Conservation (phyloP, 495 filamentous ascomycete species). For the Trichoderma reesei region DNA sequence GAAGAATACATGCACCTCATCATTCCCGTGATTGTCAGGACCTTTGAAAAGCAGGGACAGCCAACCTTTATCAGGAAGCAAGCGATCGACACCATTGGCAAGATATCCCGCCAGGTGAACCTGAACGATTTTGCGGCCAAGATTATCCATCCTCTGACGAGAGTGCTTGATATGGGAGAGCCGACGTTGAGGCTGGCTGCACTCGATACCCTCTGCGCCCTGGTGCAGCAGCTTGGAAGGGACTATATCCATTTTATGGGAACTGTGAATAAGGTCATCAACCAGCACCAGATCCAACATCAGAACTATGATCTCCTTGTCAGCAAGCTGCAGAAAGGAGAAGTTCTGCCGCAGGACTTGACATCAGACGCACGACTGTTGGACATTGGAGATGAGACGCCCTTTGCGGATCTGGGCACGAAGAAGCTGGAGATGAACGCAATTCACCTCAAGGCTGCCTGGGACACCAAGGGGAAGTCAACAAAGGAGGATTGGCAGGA, state of each 20-base stretch:
- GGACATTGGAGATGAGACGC: constrained; percentile 64
- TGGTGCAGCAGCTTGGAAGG: constrained; percentile 90
- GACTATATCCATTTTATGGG: constrained; percentile 91
- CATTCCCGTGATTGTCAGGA: constrained; percentile 84
- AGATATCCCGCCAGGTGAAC: constrained; percentile 93
- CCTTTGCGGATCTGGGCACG: constrained; percentile 69
- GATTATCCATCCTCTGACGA: constrained; percentile 81
- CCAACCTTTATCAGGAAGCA: constrained; percentile 68
- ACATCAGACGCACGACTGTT: constrained; percentile 80
- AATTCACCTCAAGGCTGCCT: constrained; percentile 92
- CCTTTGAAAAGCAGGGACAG: constrained; percentile 78
- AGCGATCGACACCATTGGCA: constrained; percentile 89
- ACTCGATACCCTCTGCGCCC: constrained; percentile 89
- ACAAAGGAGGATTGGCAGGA: constrained; percentile 98
- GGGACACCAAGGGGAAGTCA: constrained; percentile 91
- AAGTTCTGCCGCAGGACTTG: constrained; percentile 86
- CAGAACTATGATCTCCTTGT: constrained; percentile 85
- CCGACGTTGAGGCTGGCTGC: constrained; percentile 68
- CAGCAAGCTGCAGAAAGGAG: constrained; percentile 84
- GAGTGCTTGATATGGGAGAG: constrained; percentile 65
- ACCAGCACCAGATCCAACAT: constrained; percentile 64
- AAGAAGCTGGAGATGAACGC: constrained; percentile 96
- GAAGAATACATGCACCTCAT: constrained; percentile 99
- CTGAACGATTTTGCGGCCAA: constrained; percentile 92
- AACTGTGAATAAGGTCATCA: constrained; percentile 71